Percentiles rank a stretch among this genome's conserved stretches.
Evolutionary conservation across 2,329 filamentous ascomycete genomes (phyloP).

Genomic region (Fusarium algeriense): DNA sequence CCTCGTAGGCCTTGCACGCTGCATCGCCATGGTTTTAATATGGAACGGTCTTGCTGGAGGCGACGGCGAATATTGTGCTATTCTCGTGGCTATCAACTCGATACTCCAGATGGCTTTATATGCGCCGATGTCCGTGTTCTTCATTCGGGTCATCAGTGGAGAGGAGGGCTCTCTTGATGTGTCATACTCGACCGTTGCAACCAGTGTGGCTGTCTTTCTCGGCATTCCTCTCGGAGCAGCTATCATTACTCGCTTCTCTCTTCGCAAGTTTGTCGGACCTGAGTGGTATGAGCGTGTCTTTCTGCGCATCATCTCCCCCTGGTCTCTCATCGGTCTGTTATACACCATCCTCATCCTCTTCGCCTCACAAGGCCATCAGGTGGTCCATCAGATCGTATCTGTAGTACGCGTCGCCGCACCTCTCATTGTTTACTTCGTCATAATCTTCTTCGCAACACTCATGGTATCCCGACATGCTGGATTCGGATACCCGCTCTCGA

Average conservation of each 20-base stretch:
- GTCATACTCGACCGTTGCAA: slow-evolving; percentile 77
- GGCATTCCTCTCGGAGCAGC: slow-evolving; percentile 86
- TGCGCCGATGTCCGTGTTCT: slow-evolving; percentile 76
- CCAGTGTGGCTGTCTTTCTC: slow-evolving; percentile 85
- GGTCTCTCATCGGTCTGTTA: slow-evolving; percentile 83
- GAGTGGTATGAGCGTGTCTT: slow-evolving; percentile 77
- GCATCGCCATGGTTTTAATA: slow-evolving; percentile 66
- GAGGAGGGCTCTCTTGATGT: slow-evolving; percentile 53
- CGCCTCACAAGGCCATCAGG: slow-evolving; percentile 80
- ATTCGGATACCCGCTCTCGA: slow-evolving; percentile 77
- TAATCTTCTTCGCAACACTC: slow-evolving; percentile 80
- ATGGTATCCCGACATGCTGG: slow-evolving; percentile 72
- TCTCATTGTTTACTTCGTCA: slow-evolving; percentile 81
- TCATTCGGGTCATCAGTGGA: slow-evolving; percentile 76
- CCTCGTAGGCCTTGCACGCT: slow-evolving; percentile 85
- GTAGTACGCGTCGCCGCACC: slow-evolving; percentile 86
- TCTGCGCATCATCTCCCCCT: slow-evolving; percentile 76
- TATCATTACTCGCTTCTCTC: slow-evolving; percentile 75
- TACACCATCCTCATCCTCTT: slow-evolving; percentile 92
- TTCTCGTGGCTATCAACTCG: slow-evolving; percentile 81
- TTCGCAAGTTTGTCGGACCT: slow-evolving; percentile 67
- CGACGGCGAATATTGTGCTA: slow-evolving; percentile 84
- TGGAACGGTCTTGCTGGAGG: slow-evolving; percentile 80
- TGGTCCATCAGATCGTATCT: slow-evolving; percentile 85
- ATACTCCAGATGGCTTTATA: slow-evolving; percentile 80